phyloP scores from a whole-genome alignment of 768 basidiomycete species.

The Crepidotus variabilis region DNA sequence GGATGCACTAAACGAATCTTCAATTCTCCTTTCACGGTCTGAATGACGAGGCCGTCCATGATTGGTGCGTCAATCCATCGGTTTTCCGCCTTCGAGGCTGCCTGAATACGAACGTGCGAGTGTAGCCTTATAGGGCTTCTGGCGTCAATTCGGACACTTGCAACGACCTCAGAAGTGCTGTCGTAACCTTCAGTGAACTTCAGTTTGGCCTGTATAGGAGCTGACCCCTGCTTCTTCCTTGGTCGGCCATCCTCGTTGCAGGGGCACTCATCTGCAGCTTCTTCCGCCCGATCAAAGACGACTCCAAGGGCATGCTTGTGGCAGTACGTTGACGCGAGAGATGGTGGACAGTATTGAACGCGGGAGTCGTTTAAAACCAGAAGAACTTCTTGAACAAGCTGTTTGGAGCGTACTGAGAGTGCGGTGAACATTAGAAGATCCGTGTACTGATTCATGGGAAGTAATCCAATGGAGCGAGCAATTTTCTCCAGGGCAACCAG shows the following conservation, averaged over 20 bases:
- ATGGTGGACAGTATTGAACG: constrained; percentile 15
- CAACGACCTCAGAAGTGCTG: constrained; percentile 34
- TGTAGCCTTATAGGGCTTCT: constrained; percentile 49
- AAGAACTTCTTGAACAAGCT: constrained; percentile 56
- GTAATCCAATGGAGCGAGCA: constrained; percentile 34
- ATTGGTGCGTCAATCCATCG: constrained; percentile 41
- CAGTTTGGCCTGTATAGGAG: constrained; percentile 41
- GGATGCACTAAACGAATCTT: constrained; percentile 51
- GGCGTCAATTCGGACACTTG: constrained; percentile 54
- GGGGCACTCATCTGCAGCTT: constrained; percentile 63
- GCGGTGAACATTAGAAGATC: constrained; percentile 50
- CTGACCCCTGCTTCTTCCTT: constrained; percentile 34
- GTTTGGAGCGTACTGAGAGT: constrained; percentile 46
- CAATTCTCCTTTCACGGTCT: constrained; percentile 49
- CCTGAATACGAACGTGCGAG: constrained; percentile 61
- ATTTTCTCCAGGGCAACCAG: constrained; percentile 60
- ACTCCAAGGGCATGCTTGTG: constrained; percentile 55
- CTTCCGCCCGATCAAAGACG: constrained; percentile 62
- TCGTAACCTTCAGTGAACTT: constrained; percentile 30
- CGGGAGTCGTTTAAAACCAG: constrained; percentile 48
- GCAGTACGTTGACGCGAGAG: constrained; percentile 36
- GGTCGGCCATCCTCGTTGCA: constrained; percentile 61
- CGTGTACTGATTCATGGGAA: constrained; percentile 41
- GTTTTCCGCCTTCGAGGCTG: constrained; percentile 52
- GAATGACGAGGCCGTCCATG: constrained; percentile 58